Conservation (phyloP, 1,284 basidiomycete species). For the Dichomitus squalens region DNA sequence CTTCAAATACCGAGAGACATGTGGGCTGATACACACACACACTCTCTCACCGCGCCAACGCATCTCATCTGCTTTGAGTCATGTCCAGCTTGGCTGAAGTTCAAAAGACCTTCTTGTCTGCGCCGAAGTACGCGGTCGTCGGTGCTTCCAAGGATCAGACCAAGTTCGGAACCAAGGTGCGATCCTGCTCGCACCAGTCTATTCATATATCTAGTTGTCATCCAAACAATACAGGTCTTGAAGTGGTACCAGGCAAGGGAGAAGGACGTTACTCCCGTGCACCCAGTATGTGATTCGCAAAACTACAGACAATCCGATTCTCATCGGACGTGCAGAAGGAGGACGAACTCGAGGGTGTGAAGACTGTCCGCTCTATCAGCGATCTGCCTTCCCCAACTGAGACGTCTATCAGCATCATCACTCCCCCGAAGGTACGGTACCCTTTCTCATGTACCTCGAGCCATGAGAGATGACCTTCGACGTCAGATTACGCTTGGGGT, state of each 20-base stretch:
- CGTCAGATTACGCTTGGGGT: constrained; percentile 32
- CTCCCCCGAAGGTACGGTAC: constrained; percentile 62
- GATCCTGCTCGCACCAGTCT: constrained; percentile 4
- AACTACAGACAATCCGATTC: background rate
- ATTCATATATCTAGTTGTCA: background rate
- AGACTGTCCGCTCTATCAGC: constrained; percentile 53
- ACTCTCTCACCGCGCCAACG: background rate
- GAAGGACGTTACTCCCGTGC: constrained; percentile 69
- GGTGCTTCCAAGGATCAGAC: constrained; percentile 77
- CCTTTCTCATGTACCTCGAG: background rate
- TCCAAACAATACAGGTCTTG: constrained; percentile 49
- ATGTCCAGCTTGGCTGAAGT: constrained; percentile 36
- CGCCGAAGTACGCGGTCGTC: constrained; percentile 70
- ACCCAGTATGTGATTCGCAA: constrained; percentile 47
- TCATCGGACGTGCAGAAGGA: constrained; percentile 52
- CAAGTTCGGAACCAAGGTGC: constrained; percentile 77
- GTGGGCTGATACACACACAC: constrained; percentile 4
- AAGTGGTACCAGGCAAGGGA: constrained; percentile 74
- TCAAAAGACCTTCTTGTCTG: constrained; percentile 63
- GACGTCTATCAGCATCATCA: constrained; percentile 82
- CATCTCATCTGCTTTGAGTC: background rate
- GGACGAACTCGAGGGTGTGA: constrained; percentile 61
- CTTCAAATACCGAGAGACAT: constrained; percentile 18
- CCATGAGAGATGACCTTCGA: background rate
- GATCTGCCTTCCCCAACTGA: constrained; percentile 64